These are phyloP conservation scores for Acanthamoeba triangularis DNA, from an alignment of 208 protist genomes.

Conservation along the genomic window DNA sequence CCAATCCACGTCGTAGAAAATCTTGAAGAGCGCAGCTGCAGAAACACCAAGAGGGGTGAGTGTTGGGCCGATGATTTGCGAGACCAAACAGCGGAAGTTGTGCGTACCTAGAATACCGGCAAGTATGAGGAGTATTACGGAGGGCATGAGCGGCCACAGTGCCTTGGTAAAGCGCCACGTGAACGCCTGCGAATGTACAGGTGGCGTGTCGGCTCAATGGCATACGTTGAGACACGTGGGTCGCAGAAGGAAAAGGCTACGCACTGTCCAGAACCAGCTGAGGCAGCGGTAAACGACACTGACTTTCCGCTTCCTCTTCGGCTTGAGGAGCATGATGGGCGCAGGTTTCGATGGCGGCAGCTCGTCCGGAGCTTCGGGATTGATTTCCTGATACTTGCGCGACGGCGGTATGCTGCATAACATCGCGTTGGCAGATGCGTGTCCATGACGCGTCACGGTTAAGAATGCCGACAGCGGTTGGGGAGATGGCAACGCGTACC, in stretches of 20 bases:
- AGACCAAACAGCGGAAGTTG: neutral
- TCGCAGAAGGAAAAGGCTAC: neutral
- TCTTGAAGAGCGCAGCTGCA: neutral
- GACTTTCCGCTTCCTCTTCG: neutral
- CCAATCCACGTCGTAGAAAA: slow-evolving; percentile 9
- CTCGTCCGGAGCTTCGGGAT: slow-evolving; percentile 1
- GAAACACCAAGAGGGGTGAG: neutral
- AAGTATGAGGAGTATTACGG: neutral
- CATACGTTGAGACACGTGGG: neutral
- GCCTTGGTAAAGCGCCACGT: neutral
- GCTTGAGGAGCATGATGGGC: slow-evolving; percentile 20
- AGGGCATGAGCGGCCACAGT: neutral
- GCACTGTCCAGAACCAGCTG: neutral
- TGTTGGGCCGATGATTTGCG: neutral
- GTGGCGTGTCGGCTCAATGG: neutral
- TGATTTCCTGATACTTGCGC: slow-evolving; percentile 45
- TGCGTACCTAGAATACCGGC: neutral
- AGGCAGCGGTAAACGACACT: neutral
- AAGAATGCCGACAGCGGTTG: neutral
- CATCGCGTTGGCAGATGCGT: neutral
- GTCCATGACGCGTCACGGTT: neutral
- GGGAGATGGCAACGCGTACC: neutral
- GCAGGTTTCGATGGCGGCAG: slow-evolving; percentile 9
- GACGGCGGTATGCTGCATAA: neutral
- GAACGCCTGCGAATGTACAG: neutral